Base-by-base conservation (phyloP, 805 yeast genomes). In the Candida takata region DNA sequence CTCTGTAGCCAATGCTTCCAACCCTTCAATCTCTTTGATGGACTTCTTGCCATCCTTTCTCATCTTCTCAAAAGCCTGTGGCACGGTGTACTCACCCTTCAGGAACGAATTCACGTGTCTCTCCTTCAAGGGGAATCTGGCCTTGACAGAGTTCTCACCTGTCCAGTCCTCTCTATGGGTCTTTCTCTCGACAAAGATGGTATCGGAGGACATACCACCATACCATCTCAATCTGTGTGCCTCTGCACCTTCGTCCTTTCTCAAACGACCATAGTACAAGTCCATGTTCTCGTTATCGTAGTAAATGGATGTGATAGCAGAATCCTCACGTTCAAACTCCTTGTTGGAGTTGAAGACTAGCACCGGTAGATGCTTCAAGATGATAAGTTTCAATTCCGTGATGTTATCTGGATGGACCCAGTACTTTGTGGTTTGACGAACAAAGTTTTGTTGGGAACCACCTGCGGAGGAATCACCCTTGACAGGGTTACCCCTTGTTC, bases 121-220 rank as follows among this genome's bases (percentile, higher is more conserved):
- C 59, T 92, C 98, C 60, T 88, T 92, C 47, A 92, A 64, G 15
- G 90, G 79, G 62, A 92, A 92, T 59, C 98, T 75, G 5, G 97
- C 97, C 64, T 92, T 92, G 46, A 92, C 98, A n/a, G 96, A 85
- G 63, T 90, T 90, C 61, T 92, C 98, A 50, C 99, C 99, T 3
- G 99, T 92, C 98, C 98, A 90, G 67, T 92, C 99, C 62, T 92
- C 98, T 61, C 98, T 76, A 58, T 92, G 98, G 6, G 99, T 92
- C 61, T 92, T 92, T 61, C 98, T 77, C 64, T 92, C 99, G 32
- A 90, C 95, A 45, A 92, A 92, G 37, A 90, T 84, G 28, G 84
- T 84, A 49, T 90, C 96, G 2, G 88, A 72, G 36, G 73, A 70
- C 98, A 92, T 92, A 37, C 96, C 96, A 57, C 99, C 98, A 59